Base-by-base conservation (phyloP, 306 rosid genomes). In the Psophocarpus tetragonolobus region DNA sequence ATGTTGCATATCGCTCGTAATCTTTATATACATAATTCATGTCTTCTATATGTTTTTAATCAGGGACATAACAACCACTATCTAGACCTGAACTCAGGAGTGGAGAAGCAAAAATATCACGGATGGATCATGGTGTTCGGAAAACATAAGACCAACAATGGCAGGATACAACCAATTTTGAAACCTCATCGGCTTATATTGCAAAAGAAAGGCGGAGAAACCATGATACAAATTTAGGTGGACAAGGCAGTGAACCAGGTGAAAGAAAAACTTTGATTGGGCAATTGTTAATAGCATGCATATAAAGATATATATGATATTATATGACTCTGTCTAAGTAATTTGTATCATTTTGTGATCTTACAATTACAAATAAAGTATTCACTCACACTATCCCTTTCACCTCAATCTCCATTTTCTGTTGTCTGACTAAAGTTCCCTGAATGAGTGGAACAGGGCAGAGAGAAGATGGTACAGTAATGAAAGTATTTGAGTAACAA, bases 101-200 rank as follows among this genome's bases (percentile, higher is more conserved):
- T 68, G 75, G 85, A 81, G 83, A 75, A 78, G 85, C 82, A 76
- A 48, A 61, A 66, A 85, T 6, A 89, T 77, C 68, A 69, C 17
- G 68, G 36, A 70, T 14, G 29, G 89, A 89, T 91, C 80, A 63
- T 48, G 77, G 68, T 91, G 91, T 88, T 85, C 58, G 90, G 74
- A 15, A 82, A 83, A 73, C 75, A 35, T 24, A 80, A 39, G 79
- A 78, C 60, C 85, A 73, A n/a, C 73, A 66, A 47, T n/a, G 38
- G 73, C 69, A 61, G 44, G 81, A 68, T 68, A 77, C 10, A 73
- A 87, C 85, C 44, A 82, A 65, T 44, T 68, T 21, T 48, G 23
- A 50, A 85, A 65, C 60, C 84, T 74, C 81, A 84, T 84, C 87
- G 88, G 88, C 68, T 65, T 39, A 33, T 47, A 48, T 73, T 60